Evolutionary conservation across 2,329 filamentous ascomycete species (phyloP), one percentile per base, ranked within the genome.

Genomic region (Fusarium subtropicale): DNA sequence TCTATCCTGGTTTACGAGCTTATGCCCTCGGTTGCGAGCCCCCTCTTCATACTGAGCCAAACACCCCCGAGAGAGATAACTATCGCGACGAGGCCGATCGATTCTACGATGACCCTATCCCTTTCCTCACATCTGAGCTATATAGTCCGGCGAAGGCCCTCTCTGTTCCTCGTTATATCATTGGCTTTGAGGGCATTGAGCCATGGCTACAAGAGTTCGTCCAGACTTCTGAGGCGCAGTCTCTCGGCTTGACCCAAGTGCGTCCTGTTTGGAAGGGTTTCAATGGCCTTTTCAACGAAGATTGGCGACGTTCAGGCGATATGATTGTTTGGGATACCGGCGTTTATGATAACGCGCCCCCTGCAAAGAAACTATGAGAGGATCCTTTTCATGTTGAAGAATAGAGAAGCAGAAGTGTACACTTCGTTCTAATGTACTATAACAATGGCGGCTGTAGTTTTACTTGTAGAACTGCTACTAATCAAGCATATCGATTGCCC

Each of bases 1-100:
- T 97, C 64, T 88, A 96, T 75, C 88, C 92, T 0, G 81, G 83
- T 31, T 88, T 97, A 55, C 81, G 88, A 60, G 94, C 93, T 6
- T 94, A 94, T 84, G 95, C 94, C 0, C 83, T 98, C 18, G 91
- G 92, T 8, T 99, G 96, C 79, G 94, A 97, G 72, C 96, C 96
- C 3, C 96, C 96, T 0, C 81, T 99, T 15, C 82, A 90, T 73
- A 87, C 88, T 0, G 77, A 77, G 3, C 84, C 94, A 1, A 83
- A 85, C 28, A 83, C 86, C 0, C 78, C 80, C 8, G 86, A 92
- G 76, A 88, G 94, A 42, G 83, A 81, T 2, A 76, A 76, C 3
- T 99, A 99, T 79, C 82, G 91, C 18, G 94, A 97, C 77, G 95
- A 99, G 82, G 94, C 94, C 10, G 94, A 97, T 77, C 86, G 90